Conservation (phyloP, 257 asterid genomes). For the Nicotiana sylvestris region DNA sequence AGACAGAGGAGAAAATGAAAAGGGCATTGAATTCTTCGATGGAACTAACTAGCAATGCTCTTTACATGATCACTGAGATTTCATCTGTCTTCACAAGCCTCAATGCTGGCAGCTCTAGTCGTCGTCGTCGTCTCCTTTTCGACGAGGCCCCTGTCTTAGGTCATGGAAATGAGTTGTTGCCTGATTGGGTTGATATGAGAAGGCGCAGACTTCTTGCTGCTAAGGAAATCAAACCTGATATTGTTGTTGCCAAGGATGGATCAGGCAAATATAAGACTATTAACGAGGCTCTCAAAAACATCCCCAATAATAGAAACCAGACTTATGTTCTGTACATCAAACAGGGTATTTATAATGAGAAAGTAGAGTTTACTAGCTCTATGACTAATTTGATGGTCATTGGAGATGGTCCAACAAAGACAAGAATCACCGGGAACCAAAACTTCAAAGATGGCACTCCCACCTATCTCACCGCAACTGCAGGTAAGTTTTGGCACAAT, state of each 20-base stretch:
- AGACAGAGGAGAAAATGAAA: constrained; percentile 58
- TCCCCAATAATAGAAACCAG: constrained; percentile 27
- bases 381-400: constrained; percentile 33
- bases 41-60: constrained; percentile 74
- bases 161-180: constrained; percentile 19
- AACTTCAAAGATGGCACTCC: constrained; percentile 40
- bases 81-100: constrained; percentile 36
- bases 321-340: constrained; percentile 47
- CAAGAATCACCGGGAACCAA: constrained; percentile 43
- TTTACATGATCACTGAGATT: constrained; percentile 82
- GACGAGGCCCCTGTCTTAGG: constrained; percentile 25
- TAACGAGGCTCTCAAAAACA: constrained; percentile 41
- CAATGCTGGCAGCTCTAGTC: constrained; percentile 28
- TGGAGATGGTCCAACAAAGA: constrained; percentile 65
- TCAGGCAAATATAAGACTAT: constrained; percentile 44
- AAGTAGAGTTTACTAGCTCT: constrained; percentile 22
- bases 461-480: constrained; percentile 48
- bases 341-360: constrained; percentile 51
- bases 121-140: constrained; percentile 50
- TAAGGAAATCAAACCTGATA: constrained; percentile 23
- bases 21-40: constrained; percentile 35
- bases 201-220: constrained; percentile 34
- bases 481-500: constrained; percentile 31
- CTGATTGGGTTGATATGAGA: constrained; percentile 16
- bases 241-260: constrained; percentile 58